Percentiles rank a stretch among this genome's conserved stretches.
Evolutionary conservation across 1,284 basidiomycete species (phyloP).

Genomic region (Vanrija sp.): DNA sequence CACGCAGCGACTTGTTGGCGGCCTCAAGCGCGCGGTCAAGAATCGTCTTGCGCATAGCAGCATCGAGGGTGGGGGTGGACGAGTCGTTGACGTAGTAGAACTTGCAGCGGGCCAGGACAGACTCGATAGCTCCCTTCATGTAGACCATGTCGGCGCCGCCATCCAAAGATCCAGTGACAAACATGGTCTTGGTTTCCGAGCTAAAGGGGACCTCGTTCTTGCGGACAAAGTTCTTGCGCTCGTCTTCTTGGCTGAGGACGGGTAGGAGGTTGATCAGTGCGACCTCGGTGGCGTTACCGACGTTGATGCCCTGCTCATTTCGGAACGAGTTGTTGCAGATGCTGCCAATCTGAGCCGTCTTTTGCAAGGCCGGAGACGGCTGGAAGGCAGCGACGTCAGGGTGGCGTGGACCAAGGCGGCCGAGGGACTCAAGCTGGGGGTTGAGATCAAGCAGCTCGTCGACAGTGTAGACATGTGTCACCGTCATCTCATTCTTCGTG

Average conservation of each 20-base stretch:
- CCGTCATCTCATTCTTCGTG: slow-evolving; percentile 93
- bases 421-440: slow-evolving; percentile 48
- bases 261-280: slow-evolving; percentile 81
- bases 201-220: slow-evolving; percentile 80
- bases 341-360: slow-evolving; percentile 60
- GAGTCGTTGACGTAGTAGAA: slow-evolving; percentile 83
- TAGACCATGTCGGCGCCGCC: slow-evolving; percentile 69
- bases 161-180: slow-evolving; percentile 66
- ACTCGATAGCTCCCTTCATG: slow-evolving; percentile 89
- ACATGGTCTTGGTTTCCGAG: slow-evolving; percentile 91
- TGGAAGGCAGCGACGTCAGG: slow-evolving; percentile 44
- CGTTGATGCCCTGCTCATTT: slow-evolving; percentile 68
- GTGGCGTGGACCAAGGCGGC: slow-evolving; percentile 59
- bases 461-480: slow-evolving; percentile 79
- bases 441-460: slow-evolving; percentile 75
- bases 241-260: slow-evolving; percentile 66
- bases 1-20: slow-evolving; percentile 72
- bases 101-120: slow-evolving; percentile 76
- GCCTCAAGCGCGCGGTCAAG: slow-evolving; percentile 65
- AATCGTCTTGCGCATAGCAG: slow-evolving; percentile 63
- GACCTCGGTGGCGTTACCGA: slow-evolving; percentile 91
- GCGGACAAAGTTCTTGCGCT: slow-evolving; percentile 66
- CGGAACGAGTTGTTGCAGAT: slow-evolving; percentile 58
- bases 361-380: slow-evolving; percentile 58
- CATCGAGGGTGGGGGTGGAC: slow-evolving; percentile 72